These are phyloP conservation scores for Penicillium sp. DNA, from an alignment of 2,329 filamentous ascomycete species.

Conservation along the genomic window DNA sequence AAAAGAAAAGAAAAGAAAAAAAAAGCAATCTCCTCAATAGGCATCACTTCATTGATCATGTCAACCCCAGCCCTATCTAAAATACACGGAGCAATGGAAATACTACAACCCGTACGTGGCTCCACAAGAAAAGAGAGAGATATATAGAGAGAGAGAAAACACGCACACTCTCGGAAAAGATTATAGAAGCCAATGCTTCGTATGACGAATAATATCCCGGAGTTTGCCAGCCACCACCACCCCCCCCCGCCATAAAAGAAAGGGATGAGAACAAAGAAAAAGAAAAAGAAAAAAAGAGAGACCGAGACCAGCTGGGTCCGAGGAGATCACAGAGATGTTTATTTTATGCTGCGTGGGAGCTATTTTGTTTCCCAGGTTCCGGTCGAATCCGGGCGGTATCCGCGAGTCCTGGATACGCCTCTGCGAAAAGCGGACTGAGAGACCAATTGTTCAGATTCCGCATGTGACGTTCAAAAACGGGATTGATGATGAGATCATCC, in stretches of 20 bases:
- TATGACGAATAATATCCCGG: too few species aligned
- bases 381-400: conserved; percentile 36
- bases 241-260: background rate
- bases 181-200: too few species aligned
- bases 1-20: too few species aligned
- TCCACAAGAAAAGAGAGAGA: too few species aligned
- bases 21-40: too few species aligned
- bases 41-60: too few species aligned
- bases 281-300: background rate
- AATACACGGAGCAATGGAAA: too few species aligned
- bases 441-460: conserved; percentile 74
- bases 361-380: conserved; percentile 1
- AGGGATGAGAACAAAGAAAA: background rate
- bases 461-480: conserved; percentile 77
- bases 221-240: too few species aligned
- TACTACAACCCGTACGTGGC: too few species aligned
- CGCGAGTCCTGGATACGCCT: conserved; percentile 55
- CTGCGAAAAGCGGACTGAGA: conserved; percentile 62
- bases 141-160: too few species aligned
- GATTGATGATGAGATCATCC: conserved; percentile 72
- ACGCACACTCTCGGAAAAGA: too few species aligned
- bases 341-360: background rate
- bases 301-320: background rate
- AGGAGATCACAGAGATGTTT: background rate
- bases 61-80: too few species aligned